Evolutionary conservation across 2,329 filamentous ascomycete genomes (phyloP).

Genomic region (Penicillium italicum): DNA sequence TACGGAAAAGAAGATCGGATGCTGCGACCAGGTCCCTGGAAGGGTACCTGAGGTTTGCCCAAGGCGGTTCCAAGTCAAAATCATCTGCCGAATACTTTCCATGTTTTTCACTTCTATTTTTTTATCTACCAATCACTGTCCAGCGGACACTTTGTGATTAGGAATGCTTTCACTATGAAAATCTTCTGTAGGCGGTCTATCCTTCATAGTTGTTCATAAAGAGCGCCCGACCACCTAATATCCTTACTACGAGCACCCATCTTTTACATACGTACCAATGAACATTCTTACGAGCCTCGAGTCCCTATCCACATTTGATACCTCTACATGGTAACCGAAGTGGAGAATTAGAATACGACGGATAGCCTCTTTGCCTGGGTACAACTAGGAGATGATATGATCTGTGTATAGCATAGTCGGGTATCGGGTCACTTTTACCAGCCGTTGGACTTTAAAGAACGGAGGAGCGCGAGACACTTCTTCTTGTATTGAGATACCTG

Average conservation of each 20-base stretch:
- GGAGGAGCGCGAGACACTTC: too few species aligned
- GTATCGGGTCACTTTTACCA: too few species aligned
- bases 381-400: too few species aligned
- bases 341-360: not conserved
- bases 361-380: not conserved
- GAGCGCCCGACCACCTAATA: not conserved
- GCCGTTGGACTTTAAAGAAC: too few species aligned
- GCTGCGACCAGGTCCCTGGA: constrained; percentile 39
- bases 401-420: too few species aligned
- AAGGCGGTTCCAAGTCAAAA: not conserved
- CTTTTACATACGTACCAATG: not conserved
- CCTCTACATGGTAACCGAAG: not conserved
- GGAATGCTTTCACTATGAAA: not conserved
- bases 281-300: not conserved
- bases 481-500: too few species aligned
- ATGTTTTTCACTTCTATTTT: not conserved
- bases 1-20: constrained; percentile 44
- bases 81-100: not conserved
- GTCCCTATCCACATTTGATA: not conserved
- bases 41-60: constrained; percentile 15
- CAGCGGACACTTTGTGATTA: not conserved
- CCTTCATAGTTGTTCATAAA: not conserved
- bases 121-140: not conserved
- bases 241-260: not conserved
- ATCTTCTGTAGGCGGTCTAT: not conserved